Conservation (phyloP, 2,329 filamentous ascomycete genomes). For the Didymella pomorum region DNA sequence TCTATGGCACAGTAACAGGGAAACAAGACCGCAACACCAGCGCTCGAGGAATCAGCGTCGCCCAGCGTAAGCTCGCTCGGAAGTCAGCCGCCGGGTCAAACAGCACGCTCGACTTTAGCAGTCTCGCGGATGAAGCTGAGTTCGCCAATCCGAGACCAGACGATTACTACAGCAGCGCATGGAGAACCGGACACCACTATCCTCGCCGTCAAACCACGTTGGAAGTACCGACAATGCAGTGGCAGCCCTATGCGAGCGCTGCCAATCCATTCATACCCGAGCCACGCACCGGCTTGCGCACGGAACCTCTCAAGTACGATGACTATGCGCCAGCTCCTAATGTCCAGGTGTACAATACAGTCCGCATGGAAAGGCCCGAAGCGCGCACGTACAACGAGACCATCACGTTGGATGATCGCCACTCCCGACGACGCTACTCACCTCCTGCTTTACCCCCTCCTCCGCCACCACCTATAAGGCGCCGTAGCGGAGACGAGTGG, state of each 20-base stretch:
- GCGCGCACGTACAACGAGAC: neutral
- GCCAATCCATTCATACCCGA: neutral
- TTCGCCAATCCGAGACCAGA: conserved; percentile 29
- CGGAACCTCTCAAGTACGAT: neutral
- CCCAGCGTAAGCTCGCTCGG: conserved; percentile 34
- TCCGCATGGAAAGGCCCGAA: neutral
- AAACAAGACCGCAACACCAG: conserved; percentile 25
- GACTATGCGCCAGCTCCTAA: neutral
- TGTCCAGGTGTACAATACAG: neutral
- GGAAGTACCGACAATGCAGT: neutral
- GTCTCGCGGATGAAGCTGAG: conserved; percentile 35
- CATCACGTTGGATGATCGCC: too few relatives aligned
- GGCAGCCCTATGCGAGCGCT: conserved; percentile 7
- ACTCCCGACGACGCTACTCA: neutral
- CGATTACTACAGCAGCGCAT: neutral
- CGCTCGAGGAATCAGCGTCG: conserved; percentile 36
- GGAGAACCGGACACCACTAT: neutral
- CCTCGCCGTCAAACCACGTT: neutral
- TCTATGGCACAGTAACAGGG: conserved; percentile 29
- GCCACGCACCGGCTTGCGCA: neutral
- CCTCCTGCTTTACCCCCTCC: neutral
- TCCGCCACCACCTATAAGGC: neutral
- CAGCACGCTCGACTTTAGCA: conserved; percentile 25
- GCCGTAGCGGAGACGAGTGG: neutral
- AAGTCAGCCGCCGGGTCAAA: conserved; percentile 16